Percentiles rank a stretch among this genome's conserved stretches.
phyloP scores from a whole-genome alignment of 1,284 basidiomycete genomes.

The Trichosporon sp. region DNA sequence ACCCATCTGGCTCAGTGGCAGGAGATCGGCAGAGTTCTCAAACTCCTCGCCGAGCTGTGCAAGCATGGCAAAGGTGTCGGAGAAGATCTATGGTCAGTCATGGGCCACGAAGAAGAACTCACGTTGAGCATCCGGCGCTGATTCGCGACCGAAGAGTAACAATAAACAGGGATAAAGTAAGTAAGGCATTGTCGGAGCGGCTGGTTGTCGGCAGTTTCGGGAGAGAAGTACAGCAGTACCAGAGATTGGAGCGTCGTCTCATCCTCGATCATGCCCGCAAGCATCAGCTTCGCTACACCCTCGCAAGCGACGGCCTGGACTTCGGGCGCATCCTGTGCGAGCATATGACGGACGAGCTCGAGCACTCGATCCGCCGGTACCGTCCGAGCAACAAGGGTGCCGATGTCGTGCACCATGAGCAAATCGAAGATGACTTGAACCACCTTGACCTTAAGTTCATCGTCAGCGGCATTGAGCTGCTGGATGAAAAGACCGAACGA shows the following conservation, averaged over 20 bases:
- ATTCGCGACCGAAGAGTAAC: conserved; percentile 74
- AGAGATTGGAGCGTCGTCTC: conserved; percentile 70
- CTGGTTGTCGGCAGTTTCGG: conserved; percentile 77
- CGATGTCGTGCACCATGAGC: conserved; percentile 78
- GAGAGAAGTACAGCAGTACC: conserved; percentile 78
- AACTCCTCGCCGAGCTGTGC: conserved; percentile 61
- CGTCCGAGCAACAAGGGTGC: conserved; percentile 44
- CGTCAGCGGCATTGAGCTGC: conserved; percentile 72
- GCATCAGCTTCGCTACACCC: conserved; percentile 83
- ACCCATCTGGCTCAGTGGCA: conserved; percentile 72
- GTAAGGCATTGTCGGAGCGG: conserved; percentile 86
- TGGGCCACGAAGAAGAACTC: conserved; percentile 21
- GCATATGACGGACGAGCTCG: conserved; percentile 66
- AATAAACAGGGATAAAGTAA: conserved; percentile 94
- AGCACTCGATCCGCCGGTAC: conserved; percentile 57
- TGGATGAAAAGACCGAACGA: conserved; percentile 84
- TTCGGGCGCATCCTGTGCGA: conserved; percentile 67
- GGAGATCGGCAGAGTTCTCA: conserved; percentile 70
- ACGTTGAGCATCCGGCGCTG: conserved; percentile 75
- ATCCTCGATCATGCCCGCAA: conserved; percentile 75
- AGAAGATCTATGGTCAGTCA: conserved; percentile 59
- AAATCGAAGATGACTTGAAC: conserved; percentile 86
- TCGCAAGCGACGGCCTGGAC: conserved; percentile 75
- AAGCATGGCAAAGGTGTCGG: conserved; percentile 67
- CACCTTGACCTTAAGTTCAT: conserved; percentile 71